Conservation (phyloP, 1,139 yeast genomes). For the Sugiyamaella novakii region DNA sequence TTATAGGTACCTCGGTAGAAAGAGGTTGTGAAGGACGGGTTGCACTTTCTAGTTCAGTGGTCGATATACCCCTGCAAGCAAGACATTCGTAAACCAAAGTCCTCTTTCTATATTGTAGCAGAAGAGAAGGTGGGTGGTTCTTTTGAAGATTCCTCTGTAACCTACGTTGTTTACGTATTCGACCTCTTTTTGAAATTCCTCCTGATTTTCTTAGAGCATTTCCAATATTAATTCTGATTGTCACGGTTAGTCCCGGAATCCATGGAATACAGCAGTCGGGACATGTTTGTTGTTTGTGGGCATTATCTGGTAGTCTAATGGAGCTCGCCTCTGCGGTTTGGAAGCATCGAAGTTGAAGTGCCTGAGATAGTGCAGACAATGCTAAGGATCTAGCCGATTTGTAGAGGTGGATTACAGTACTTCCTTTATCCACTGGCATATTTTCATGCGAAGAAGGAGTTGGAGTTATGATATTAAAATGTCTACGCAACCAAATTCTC, state of each 20-base stretch:
- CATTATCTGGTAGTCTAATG: conserved; percentile 22
- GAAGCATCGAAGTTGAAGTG: conserved; percentile 21
- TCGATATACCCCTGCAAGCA: conserved; percentile 2
- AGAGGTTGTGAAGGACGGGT: not conserved
- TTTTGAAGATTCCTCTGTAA: not conserved
- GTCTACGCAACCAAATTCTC: too few species aligned
- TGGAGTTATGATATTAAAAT: too few species aligned
- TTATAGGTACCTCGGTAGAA: not conserved
- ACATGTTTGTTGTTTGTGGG: conserved; percentile 24
- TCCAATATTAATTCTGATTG: conserved; percentile 23
- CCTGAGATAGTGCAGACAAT: conserved; percentile 22
- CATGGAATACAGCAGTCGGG: conserved; percentile 29
- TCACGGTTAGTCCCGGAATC: conserved; percentile 34
- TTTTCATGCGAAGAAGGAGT: too few species aligned
- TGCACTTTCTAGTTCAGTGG: conserved; percentile 2
- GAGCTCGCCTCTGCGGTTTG: conserved; percentile 19
- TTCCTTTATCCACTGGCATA: not conserved
- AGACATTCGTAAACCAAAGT: conserved; percentile 17
- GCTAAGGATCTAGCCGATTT: conserved; percentile 24
- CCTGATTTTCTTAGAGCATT: conserved; percentile 17
- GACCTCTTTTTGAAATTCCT: conserved; percentile 23
- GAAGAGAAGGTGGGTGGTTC: not conserved
- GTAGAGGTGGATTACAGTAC: conserved; percentile 21
- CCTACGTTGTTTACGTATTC: conserved; percentile 8
- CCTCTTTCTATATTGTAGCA: conserved; percentile 4